Evolutionary conservation across 495 filamentous ascomycete genomes (phyloP).

Genomic region (Neurospora hispaniola): DNA sequence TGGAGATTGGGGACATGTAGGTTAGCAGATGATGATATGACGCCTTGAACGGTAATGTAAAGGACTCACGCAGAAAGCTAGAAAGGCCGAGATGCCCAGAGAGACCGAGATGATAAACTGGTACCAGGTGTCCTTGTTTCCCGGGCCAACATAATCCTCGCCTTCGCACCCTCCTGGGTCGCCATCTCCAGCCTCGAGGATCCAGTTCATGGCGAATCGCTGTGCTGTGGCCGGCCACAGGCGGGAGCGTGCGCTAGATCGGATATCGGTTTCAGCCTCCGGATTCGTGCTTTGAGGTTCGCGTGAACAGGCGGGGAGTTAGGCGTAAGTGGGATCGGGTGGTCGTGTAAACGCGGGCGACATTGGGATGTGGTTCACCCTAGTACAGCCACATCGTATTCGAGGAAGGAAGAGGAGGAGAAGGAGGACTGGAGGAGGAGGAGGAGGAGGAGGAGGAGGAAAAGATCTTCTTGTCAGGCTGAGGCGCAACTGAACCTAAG

Average conservation of each 20-base stretch:
- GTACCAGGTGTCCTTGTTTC: conserved; percentile 34
- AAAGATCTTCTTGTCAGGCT: not conserved
- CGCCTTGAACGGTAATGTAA: not conserved
- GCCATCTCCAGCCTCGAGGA: conserved; percentile 7
- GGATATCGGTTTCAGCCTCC: not conserved
- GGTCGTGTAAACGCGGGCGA: not conserved
- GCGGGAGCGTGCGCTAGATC: not conserved
- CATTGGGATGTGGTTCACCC: not conserved
- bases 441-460: not conserved
- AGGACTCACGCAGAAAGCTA: conserved; percentile 41
- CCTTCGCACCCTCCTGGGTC: conserved; percentile 14
- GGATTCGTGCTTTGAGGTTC: not conserved
- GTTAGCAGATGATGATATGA: not conserved
- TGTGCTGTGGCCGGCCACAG: conserved; percentile 1
- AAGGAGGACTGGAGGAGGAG: too few species aligned
- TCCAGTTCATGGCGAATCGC: conserved; percentile 9
- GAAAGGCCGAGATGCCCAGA: conserved; percentile 40
- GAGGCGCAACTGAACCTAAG: not conserved
- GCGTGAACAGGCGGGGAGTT: not conserved
- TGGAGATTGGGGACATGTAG: conserved; percentile 2
- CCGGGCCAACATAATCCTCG: conserved; percentile 22
- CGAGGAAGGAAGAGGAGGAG: not conserved
- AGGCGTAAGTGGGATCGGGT: not conserved
- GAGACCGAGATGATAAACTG: conserved; percentile 43
- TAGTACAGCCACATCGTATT: not conserved